Base-by-base conservation (phyloP, 768 basidiomycete species). In the Tulasnella sp. region DNA sequence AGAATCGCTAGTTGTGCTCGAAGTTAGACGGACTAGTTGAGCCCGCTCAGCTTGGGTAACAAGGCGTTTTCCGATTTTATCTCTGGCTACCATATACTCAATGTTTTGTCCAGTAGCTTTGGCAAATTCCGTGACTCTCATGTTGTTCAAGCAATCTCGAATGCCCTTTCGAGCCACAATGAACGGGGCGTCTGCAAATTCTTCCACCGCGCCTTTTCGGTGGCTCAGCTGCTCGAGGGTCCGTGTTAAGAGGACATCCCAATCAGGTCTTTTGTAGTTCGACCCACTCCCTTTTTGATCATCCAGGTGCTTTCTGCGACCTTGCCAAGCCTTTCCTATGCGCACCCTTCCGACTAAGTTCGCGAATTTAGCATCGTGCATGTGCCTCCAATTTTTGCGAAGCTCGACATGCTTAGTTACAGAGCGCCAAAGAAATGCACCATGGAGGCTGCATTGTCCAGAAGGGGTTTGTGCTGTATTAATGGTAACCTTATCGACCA, bases 121-220 rank as follows among this genome's bases (percentile, higher is more conserved):
- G 20, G 77, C 78, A 74, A 79, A 79, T 16, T 80, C 37, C 4
- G 60, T 41, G 41, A 44, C 41, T 34, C 50, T 37, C 22, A 40
- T 28, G 7, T 3, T 18, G 41, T 60, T 80, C 48, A 79, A 50
- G 8, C 42, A 34, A 80, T 80, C 80, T 2, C 48, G 76, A 8
- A 78, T 41, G 16, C 28, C 28, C 14, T 80, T 80, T 4, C 37
- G 7, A 24, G 76, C 28, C n/a, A 41, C 44, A 9, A 60, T 58
- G 46, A 79, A 72, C 22, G 78, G 78, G 24, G 76, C 58, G n/a
- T 37, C 48, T n/a, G 20, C 69, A 72, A 72, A 72, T 24, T 22
- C 7, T 24, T 72, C 40, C 9, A 72, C 31, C 11, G 2, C 4
- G 3, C 69, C 69, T 8, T 31, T 11, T 6, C 11, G 4, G 12